Evolutionary conservation across 805 yeast species (phyloP).

Genomic region (Ogataea sp.): DNA sequence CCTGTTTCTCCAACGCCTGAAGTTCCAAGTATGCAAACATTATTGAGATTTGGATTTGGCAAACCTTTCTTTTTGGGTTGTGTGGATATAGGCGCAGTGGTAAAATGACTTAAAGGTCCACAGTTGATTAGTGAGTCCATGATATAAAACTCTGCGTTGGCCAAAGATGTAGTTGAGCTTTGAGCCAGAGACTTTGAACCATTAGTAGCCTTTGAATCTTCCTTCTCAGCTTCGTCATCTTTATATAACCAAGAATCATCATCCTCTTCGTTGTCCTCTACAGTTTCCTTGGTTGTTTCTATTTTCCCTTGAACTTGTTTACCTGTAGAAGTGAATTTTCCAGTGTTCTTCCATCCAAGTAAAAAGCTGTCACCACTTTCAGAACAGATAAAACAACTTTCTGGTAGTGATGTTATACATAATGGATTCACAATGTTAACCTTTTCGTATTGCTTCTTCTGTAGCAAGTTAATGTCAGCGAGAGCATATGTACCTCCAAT

Average conservation of each 20-base stretch:
- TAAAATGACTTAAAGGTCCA: constrained; percentile 69
- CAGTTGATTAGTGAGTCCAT: constrained; percentile 51
- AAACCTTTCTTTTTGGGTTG: constrained; percentile 52
- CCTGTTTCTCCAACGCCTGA: constrained; percentile 56
- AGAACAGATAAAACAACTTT: constrained; percentile 51
- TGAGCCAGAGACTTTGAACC: no score
- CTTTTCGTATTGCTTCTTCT: constrained; percentile 12
- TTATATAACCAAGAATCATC: constrained; percentile 36
- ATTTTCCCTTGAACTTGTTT: no score
- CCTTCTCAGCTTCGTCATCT: constrained; percentile 24
- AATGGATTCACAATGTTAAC: constrained; percentile 27
- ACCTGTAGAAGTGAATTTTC: no score
- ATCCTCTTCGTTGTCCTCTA: no score
- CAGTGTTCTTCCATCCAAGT: constrained; percentile 29
- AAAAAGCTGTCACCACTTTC: constrained; percentile 52
- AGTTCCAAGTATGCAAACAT: constrained; percentile 59
- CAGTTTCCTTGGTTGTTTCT: constrained; percentile 1
- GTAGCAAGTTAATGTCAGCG: constrained; percentile 15
- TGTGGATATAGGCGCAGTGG: constrained; percentile 53
- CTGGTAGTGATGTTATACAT: constrained; percentile 30
- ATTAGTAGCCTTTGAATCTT: not conserved
- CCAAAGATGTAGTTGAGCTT: not conserved
- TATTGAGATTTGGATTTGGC: constrained; percentile 59
- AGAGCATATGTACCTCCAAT: constrained; percentile 28
- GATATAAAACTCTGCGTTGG: constrained; percentile 29